Evolutionary conservation across 106 monocot genomes (phyloP).

Genomic region (Amphibolis antarctica): DNA sequence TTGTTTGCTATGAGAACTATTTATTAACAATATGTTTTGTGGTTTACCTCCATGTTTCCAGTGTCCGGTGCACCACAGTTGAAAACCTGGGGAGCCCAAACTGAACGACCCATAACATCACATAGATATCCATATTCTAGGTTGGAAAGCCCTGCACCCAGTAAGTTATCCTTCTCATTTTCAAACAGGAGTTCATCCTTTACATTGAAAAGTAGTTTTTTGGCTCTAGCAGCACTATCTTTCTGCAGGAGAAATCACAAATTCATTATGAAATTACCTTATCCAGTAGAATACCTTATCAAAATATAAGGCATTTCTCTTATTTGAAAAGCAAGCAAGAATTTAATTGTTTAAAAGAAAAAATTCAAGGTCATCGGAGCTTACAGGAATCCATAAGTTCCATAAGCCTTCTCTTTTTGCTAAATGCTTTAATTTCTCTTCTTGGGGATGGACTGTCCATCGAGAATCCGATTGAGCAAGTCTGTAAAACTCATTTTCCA

Average conservation of each 20-base stretch:
- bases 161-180: constrained; percentile 22
- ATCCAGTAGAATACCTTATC: neutral
- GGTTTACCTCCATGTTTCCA: constrained; percentile 97
- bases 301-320: neutral
- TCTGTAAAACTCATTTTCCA: constrained; percentile 78
- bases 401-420: constrained; percentile 88
- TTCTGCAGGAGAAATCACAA: constrained; percentile 36
- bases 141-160: constrained; percentile 92
- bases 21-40: too few species aligned
- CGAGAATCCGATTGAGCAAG: constrained; percentile 64
- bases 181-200: constrained; percentile 2
- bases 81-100: constrained; percentile 96
- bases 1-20: neutral
- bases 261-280: neutral
- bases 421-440: constrained; percentile 70
- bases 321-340: too few species aligned
- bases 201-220: constrained; percentile 58
- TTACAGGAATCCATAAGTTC: constrained; percentile 96
- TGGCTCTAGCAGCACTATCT: constrained; percentile 93
- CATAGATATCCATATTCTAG: constrained; percentile 96
- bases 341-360: too few species aligned
- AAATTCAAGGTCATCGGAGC: neutral
- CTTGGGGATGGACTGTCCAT: constrained; percentile 96
- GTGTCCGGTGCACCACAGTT: constrained; percentile 96
- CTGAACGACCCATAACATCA: constrained; percentile 96